Evolutionary conservation across 345 rosid species (phyloP).

Genomic region (Salix udensis): DNA sequence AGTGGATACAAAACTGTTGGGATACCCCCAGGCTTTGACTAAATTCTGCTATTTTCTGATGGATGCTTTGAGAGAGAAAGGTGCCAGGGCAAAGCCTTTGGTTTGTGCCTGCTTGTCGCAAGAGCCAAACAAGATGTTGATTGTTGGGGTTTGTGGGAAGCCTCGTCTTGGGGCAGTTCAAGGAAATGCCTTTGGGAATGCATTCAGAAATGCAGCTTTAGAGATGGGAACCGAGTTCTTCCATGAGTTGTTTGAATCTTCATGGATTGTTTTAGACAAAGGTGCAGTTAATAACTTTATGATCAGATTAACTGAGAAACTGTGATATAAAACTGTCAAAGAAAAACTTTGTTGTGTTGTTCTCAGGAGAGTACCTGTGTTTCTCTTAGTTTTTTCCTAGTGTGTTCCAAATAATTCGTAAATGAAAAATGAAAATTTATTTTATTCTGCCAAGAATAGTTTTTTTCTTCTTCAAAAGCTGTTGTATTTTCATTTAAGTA

Average conservation of each 20-base stretch:
- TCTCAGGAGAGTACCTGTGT: neutral
- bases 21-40: constrained; percentile 90
- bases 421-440: constrained; percentile 9
- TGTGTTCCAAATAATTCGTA: constrained; percentile 3
- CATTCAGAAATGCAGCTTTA: constrained; percentile 80
- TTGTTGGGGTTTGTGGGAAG: constrained; percentile 90
- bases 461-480: neutral
- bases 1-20: constrained; percentile 63
- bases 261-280: constrained; percentile 85
- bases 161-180: constrained; percentile 85
- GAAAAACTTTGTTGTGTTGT: neutral
- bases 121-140: constrained; percentile 65
- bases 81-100: constrained; percentile 87
- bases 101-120: constrained; percentile 77
- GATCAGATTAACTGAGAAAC: constrained; percentile 80
- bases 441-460: neutral
- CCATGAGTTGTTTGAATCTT: constrained; percentile 95
- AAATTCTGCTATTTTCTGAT: constrained; percentile 91
- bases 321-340: constrained; percentile 33
- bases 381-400: neutral
- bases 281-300: constrained; percentile 78
- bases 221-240: constrained; percentile 80
- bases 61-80: constrained; percentile 96
- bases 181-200: constrained; percentile 87
- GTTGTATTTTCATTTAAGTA: neutral